Evolutionary conservation across 495 filamentous ascomycete species (phyloP).

Genomic region (Penicillium flavigenum): DNA sequence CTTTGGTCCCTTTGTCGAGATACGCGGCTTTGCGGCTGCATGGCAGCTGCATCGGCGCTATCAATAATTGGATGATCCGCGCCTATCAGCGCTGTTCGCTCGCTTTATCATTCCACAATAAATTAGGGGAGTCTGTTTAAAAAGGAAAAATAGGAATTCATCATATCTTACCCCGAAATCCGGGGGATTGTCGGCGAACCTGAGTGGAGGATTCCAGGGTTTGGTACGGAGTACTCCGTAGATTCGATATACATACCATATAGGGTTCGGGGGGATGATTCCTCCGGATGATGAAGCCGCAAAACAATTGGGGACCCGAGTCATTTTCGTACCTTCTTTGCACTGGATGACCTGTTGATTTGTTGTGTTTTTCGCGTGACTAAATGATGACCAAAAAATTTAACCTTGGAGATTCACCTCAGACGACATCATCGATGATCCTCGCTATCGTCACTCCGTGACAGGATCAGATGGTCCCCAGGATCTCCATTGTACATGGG

Average conservation of each 20-base stretch:
- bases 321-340: slow-evolving; percentile 2
- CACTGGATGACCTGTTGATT: slow-evolving; percentile 21
- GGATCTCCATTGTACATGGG: not conserved
- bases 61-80: slow-evolving; percentile 27
- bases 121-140: not conserved
- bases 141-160: not conserved
- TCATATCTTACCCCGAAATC: slow-evolving; percentile 4
- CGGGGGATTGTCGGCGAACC: slow-evolving; percentile 17
- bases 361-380: slow-evolving; percentile 19
- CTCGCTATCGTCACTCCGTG: slow-evolving; percentile 19
- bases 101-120: slow-evolving; percentile 1
- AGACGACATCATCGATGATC: slow-evolving; percentile 37
- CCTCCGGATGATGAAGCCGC: not conserved
- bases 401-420: slow-evolving; percentile 9
- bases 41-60: slow-evolving; percentile 14
- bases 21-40: slow-evolving; percentile 28
- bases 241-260: not conserved
- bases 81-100: slow-evolving; percentile 24
- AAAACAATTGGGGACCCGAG: slow-evolving; percentile 15
- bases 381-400: slow-evolving; percentile 24
- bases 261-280: not conserved
- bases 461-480: slow-evolving; percentile 5
- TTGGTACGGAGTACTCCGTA: not conserved
- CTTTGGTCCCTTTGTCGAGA: slow-evolving; percentile 11
- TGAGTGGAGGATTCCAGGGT: slow-evolving; percentile 6